These are phyloP conservation scores for Curvularia sp. DNA, from an alignment of 2,329 filamentous ascomycete species.

Conservation along the genomic window DNA sequence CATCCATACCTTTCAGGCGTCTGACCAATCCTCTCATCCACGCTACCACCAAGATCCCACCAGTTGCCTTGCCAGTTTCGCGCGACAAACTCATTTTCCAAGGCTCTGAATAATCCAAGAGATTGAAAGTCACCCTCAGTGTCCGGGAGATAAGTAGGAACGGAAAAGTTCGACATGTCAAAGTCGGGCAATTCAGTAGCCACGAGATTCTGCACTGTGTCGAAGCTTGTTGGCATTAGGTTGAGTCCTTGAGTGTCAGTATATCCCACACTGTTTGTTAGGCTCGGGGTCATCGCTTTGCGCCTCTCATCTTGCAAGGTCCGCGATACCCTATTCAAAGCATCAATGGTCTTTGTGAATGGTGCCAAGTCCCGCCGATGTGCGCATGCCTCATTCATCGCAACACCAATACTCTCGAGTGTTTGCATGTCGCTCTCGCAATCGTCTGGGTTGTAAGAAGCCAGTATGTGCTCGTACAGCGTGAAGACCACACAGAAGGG, in stretches of 20 bases:
- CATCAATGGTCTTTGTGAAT: conserved; percentile 37
- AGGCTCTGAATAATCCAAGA: conserved; percentile 33
- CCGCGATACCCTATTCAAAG: conserved; percentile 40
- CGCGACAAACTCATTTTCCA: conserved; percentile 42
- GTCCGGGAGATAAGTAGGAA: conserved; percentile 27
- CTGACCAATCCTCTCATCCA: conserved; percentile 7
- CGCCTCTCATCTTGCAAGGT: conserved; percentile 34
- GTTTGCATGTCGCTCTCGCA: conserved; percentile 35
- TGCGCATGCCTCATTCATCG: conserved; percentile 30
- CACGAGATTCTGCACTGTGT: conserved; percentile 18
- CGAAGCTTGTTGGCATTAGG: conserved; percentile 11
- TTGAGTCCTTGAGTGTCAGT: background rate
- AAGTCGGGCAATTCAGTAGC: conserved; percentile 26
- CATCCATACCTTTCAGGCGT: conserved; percentile 4
- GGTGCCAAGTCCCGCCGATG: conserved; percentile 27
- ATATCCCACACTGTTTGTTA: background rate
- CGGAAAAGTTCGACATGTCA: conserved; percentile 24
- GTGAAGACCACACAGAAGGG: conserved; percentile 42
- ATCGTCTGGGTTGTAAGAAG: conserved; percentile 27
- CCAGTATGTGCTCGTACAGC: conserved; percentile 40
- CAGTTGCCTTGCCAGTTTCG: conserved; percentile 39
- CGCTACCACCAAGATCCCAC: conserved; percentile 35
- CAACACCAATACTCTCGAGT: conserved; percentile 31
- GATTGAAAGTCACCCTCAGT: conserved; percentile 33
- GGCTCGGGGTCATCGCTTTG: background rate